These are phyloP conservation scores for Mucor sp. DNA, from an alignment of 371 early-diverging fungal species.

Conservation along the genomic window DNA sequence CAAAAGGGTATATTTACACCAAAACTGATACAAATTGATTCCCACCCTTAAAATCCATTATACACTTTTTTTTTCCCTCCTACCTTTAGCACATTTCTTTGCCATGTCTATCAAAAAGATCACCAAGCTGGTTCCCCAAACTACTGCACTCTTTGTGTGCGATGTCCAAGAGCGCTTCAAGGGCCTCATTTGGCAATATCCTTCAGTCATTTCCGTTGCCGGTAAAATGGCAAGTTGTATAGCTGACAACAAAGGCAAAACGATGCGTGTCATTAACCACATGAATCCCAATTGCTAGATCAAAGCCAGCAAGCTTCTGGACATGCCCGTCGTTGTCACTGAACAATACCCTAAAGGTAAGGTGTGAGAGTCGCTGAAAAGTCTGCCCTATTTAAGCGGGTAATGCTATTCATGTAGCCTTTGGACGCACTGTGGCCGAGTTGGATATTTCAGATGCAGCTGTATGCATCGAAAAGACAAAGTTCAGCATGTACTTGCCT, in stretches of 20 bases:
- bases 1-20: neutral
- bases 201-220: slow-evolving; percentile 83
- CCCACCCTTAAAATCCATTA: neutral
- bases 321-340: slow-evolving; percentile 87
- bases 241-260: neutral
- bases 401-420: slow-evolving; percentile 43
- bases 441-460: slow-evolving; percentile 70
- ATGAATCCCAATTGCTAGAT: slow-evolving; percentile 33
- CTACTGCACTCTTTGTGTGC: slow-evolving; percentile 90
- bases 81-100: neutral
- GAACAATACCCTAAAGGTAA: slow-evolving; percentile 86
- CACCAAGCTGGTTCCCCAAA: slow-evolving; percentile 51
- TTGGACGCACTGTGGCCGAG: slow-evolving; percentile 83
- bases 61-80: neutral
- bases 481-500: slow-evolving; percentile 89
- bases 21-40: neutral
- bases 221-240: slow-evolving; percentile 74
- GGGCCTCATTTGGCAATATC: slow-evolving; percentile 77
- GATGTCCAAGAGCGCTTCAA: slow-evolving; percentile 94
- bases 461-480: slow-evolving; percentile 69
- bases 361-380: slow-evolving; percentile 5
- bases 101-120: slow-evolving; percentile 40
- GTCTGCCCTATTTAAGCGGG: slow-evolving; percentile 23
- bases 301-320: slow-evolving; percentile 68
- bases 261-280: neutral